phyloP scores from a whole-genome alignment of 768 basidiomycete species.

The Mycena albidolilacea region DNA sequence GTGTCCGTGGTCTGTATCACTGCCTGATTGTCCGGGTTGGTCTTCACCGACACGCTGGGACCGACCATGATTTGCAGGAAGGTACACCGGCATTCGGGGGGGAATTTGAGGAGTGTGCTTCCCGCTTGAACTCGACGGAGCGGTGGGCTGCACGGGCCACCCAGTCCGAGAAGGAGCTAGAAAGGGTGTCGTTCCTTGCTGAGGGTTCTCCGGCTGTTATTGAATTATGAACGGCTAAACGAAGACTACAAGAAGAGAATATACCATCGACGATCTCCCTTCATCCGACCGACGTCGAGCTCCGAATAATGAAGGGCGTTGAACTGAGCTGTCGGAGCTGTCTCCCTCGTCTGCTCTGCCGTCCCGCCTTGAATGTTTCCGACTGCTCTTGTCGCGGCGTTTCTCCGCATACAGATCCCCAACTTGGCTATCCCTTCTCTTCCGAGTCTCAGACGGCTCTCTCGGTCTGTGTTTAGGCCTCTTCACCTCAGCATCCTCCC shows the following conservation, averaged over 20 bases:
- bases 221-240: neutral
- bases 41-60: conserved; percentile 29
- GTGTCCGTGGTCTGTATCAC: conserved; percentile 36
- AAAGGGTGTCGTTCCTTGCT: conserved; percentile 15
- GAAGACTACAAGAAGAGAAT: neutral
- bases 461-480: conserved; percentile 29
- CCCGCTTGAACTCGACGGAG: conserved; percentile 38
- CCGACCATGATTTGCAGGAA: conserved; percentile 29
- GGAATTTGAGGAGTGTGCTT: conserved; percentile 37
- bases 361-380: conserved; percentile 31
- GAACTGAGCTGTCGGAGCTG: conserved; percentile 35
- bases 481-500: conserved; percentile 26
- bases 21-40: conserved; percentile 35
- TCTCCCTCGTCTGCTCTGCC: conserved; percentile 32
- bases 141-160: conserved; percentile 27
- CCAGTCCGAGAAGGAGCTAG: conserved; percentile 7
- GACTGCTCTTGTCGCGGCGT: conserved; percentile 27
- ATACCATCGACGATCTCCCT: conserved; percentile 28
- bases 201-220: conserved; percentile 27
- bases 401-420: conserved; percentile 20
- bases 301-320: conserved; percentile 24
- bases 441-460: conserved; percentile 30
- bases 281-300: conserved; percentile 9
- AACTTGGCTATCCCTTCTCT: conserved; percentile 27
- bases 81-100: conserved; percentile 39